phyloP scores from a whole-genome alignment of 768 basidiomycete species.

The Gymnopilus junonius region DNA sequence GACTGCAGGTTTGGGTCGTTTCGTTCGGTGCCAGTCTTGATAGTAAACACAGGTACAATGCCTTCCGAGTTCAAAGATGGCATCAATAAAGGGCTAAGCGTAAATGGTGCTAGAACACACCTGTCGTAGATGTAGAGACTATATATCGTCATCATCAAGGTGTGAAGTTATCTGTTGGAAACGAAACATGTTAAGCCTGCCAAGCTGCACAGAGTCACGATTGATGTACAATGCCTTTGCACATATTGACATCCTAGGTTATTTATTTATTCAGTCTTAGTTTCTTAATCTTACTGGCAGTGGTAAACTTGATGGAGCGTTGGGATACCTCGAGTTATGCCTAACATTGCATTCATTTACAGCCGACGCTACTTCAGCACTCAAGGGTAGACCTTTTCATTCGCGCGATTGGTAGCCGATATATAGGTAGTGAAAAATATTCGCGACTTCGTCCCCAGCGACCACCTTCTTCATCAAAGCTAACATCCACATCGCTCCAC shows the following conservation, averaged over 20 bases:
- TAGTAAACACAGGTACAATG: constrained; percentile 95
- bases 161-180: not conserved
- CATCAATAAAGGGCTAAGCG: not conserved
- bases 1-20: constrained; percentile 70
- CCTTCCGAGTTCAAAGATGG: constrained; percentile 41
- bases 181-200: not conserved
- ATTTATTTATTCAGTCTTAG: not conserved
- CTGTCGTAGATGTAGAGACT: constrained; percentile 95
- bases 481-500: constrained; percentile 84
- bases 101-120: constrained; percentile 40
- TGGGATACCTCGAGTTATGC: too few relatives aligned
- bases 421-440: constrained; percentile 80
- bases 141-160: constrained; percentile 74
- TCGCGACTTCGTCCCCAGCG: constrained; percentile 79
- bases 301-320: too few relatives aligned
- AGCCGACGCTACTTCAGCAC: not conserved
- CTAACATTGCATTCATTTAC: not conserved
- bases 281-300: too few relatives aligned
- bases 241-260: not conserved
- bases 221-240: not conserved
- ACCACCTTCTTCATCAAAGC: constrained; percentile 48
- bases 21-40: constrained; percentile 91
- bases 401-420: constrained; percentile 63
- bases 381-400: constrained; percentile 22
- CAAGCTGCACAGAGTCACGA: not conserved